phyloP scores from a whole-genome alignment of 495 filamentous ascomycete genomes.

The Cladorrhinum samala region DNA sequence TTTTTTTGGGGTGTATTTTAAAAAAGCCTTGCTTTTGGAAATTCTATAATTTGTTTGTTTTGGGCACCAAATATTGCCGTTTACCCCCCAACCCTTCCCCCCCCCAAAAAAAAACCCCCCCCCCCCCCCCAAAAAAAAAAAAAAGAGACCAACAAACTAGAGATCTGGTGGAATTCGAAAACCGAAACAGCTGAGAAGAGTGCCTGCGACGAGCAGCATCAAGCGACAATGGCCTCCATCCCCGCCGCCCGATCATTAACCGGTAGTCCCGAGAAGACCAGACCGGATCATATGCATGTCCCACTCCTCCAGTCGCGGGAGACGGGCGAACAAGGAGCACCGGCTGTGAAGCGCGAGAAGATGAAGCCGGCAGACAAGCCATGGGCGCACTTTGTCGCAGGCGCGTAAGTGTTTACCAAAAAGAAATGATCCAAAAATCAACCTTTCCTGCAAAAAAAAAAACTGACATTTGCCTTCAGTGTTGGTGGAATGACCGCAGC shows the following conservation, averaged over 20 bases:
- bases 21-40: no score
- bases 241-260: constrained; percentile 16
- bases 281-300: constrained; percentile 11
- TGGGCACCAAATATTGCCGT: no score
- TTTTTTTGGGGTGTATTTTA: no score
- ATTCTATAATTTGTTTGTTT: no score
- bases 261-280: constrained; percentile 15
- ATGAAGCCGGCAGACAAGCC: constrained; percentile 59
- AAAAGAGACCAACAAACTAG: no score
- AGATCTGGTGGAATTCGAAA: not conserved
- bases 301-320: constrained; percentile 55
- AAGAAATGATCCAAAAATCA: no score
- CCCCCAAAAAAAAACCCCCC: no score
- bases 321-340: constrained; percentile 45
- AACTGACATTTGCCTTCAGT: constrained; percentile 35
- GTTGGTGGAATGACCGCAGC: constrained; percentile 83
- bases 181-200: not conserved
- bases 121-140: not conserved
- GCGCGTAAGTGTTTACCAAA: constrained; percentile 65
- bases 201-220: no score
- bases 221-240: constrained; percentile 20
- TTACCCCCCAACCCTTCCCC: no score
- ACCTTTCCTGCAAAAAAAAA: not conserved
- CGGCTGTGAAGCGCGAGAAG: constrained; percentile 24
- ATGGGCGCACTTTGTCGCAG: constrained; percentile 85